phyloP scores from a whole-genome alignment of 2,329 filamentous ascomycete species.

The Ascochyta viciae-villosae region DNA sequence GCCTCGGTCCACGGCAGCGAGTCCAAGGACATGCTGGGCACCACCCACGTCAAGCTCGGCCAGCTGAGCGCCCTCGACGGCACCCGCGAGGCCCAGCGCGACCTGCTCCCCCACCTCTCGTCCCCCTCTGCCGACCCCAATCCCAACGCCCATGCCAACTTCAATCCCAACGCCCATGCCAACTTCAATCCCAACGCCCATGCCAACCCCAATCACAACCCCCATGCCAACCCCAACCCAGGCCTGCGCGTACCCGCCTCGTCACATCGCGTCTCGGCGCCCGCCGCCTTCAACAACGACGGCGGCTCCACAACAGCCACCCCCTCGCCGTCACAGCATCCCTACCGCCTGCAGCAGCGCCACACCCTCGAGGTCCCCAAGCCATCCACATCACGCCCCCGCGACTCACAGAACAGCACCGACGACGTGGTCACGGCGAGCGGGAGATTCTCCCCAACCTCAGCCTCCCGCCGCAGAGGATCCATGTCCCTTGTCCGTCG shows the following conservation, averaged over 20 bases:
- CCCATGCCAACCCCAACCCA: conserved; percentile 20
- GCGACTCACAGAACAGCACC: conserved; percentile 64
- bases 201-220: conserved; percentile 17
- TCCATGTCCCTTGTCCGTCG: conserved; percentile 85
- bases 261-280: conserved; percentile 66
- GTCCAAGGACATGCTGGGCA: conserved; percentile 42
- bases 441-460: conserved; percentile 81
- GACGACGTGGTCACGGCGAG: conserved; percentile 72
- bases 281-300: conserved; percentile 63
- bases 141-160: conserved; percentile 20
- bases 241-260: conserved; percentile 47
- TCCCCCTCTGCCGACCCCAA: conserved; percentile 20
- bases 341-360: conserved; percentile 74
- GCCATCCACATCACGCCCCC: conserved; percentile 65
- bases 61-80: conserved; percentile 34
- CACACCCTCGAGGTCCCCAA: conserved; percentile 90
- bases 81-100: conserved; percentile 39
- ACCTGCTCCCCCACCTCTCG: conserved; percentile 34
- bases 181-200: conserved; percentile 8
- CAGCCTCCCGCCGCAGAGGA: conserved; percentile 70
- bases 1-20: conserved; percentile 48
- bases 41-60: conserved; percentile 49
- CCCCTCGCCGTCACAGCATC: conserved; percentile 59
- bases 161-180: conserved; percentile 11
- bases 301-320: conserved; percentile 53